Conservation (phyloP, 352 stramenopile genomes). For the Phytophthora sansomeana region DNA sequence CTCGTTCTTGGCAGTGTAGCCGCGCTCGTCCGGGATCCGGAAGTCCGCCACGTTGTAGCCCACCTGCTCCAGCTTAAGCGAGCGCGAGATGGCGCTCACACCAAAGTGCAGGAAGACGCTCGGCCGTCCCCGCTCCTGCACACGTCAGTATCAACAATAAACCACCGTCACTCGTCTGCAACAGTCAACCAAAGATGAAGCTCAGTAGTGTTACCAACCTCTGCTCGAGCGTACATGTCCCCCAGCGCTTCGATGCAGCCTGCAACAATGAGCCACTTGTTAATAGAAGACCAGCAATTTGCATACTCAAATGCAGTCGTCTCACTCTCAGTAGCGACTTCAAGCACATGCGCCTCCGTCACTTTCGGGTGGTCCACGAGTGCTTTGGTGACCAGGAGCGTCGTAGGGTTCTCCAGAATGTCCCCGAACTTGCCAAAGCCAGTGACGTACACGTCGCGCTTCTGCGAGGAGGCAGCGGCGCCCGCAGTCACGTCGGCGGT, state of each 20-base stretch:
- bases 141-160: background rate
- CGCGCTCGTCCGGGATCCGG: constrained; percentile 80
- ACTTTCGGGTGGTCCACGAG: constrained; percentile 69
- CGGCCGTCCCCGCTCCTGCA: constrained; percentile 53
- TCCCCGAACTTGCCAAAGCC: constrained; percentile 88
- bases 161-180: background rate
- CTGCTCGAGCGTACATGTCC: constrained; percentile 36
- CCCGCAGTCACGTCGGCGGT: constrained; percentile 8
- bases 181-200: background rate
- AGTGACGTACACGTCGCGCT: constrained; percentile 79
- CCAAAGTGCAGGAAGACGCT: constrained; percentile 83
- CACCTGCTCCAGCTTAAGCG: constrained; percentile 69
- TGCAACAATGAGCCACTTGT: constrained; percentile 19
- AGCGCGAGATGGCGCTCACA: constrained; percentile 51
- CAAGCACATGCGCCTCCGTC: constrained; percentile 71
- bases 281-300: background rate
- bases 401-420: constrained; percentile 86
- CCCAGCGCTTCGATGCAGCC: constrained; percentile 38
- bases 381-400: constrained; percentile 52
- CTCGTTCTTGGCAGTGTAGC: constrained; percentile 63
- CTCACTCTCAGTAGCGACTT: constrained; percentile 70
- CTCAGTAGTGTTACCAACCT: constrained; percentile 20
- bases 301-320: constrained; percentile 1
- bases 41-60: constrained; percentile 88
- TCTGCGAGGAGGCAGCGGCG: constrained; percentile 10